phyloP scores from a whole-genome alignment of 257 asterid genomes.

The Vinca minor region DNA sequence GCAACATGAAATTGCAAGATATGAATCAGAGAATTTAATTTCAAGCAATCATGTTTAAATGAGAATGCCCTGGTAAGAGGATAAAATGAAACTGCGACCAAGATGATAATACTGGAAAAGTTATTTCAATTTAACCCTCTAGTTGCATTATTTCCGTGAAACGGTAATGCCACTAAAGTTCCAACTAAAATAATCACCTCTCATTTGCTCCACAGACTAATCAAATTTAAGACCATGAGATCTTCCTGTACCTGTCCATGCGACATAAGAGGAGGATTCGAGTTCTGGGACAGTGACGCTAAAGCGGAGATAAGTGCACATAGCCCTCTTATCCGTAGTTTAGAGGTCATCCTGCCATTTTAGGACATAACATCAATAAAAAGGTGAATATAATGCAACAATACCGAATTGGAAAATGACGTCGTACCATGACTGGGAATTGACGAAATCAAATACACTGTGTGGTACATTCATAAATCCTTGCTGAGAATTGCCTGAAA shows the following conservation, averaged over 20 bases:
- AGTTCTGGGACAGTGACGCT: constrained; percentile 53
- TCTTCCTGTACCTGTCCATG: constrained; percentile 42
- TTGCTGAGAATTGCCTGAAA: constrained; percentile 46
- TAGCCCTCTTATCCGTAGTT: constrained; percentile 45
- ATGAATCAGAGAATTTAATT: not conserved
- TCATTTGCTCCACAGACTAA: not conserved
- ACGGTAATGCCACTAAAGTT: not conserved
- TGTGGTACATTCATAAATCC: constrained; percentile 41
- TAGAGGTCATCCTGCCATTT: constrained; percentile 49
- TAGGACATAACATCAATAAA: constrained; percentile 23
- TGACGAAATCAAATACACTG: constrained; percentile 44
- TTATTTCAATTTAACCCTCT: not conserved
- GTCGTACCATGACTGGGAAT: constrained; percentile 60
- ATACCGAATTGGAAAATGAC: constrained; percentile 9
- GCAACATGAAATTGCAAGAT: not conserved
- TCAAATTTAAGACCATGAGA: not conserved
- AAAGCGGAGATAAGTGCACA: constrained; percentile 43
- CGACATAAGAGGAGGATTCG: constrained; percentile 29
- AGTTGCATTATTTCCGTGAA: not conserved
- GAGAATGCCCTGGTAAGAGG: not conserved
- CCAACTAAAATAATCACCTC: not conserved
- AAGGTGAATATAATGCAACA: constrained; percentile 12
- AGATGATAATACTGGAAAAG: not conserved
- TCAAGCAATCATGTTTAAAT: not conserved
- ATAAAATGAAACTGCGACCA: not conserved